Percentiles rank a stretch among this genome's conserved stretches.
These are phyloP conservation scores for Coccomyxa subellipsoidea DNA, from an alignment of 163 green algal genomes.

Conservation along the genomic window DNA sequence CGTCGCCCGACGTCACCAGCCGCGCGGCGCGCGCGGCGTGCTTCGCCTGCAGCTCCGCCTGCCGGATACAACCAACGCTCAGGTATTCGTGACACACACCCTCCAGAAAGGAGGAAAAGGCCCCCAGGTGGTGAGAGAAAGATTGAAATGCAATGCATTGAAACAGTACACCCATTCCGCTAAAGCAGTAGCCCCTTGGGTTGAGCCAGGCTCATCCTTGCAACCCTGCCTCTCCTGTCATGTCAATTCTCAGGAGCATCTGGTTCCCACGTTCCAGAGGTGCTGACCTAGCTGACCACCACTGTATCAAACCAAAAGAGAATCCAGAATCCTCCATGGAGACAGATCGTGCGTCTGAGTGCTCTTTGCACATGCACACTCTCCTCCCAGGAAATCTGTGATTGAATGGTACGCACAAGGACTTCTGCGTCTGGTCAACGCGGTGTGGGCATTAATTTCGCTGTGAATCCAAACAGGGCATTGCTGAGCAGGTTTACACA, in stretches of 20 bases:
- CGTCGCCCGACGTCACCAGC: background rate
- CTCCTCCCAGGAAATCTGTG: too few species aligned
- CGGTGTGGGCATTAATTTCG: too few species aligned
- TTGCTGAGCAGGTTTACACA: background rate
- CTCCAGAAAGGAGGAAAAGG: background rate
- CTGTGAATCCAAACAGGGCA: background rate
- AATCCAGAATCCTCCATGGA: background rate
- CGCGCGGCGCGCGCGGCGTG: background rate
- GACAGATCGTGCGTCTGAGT: background rate
- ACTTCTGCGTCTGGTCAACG: too few species aligned
- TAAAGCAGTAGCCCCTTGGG: background rate
- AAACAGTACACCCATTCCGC: background rate
- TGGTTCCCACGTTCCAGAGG: background rate
- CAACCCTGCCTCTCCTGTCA: too few species aligned
- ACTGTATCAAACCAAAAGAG: background rate
- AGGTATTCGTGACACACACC: too few species aligned
- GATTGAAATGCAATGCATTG: background rate
- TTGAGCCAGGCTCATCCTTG: too few species aligned
- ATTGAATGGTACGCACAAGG: too few species aligned
- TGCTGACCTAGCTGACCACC: background rate
- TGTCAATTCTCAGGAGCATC: too few species aligned
- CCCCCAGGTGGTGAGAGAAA: background rate
- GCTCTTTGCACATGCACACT: background rate
- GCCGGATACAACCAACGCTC: too few species aligned
- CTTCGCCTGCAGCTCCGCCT: background rate